Percentiles rank a stretch among this genome's conserved stretches.
phyloP scores from a whole-genome alignment of 805 yeast genomes.

The Pichia ethanolica region DNA sequence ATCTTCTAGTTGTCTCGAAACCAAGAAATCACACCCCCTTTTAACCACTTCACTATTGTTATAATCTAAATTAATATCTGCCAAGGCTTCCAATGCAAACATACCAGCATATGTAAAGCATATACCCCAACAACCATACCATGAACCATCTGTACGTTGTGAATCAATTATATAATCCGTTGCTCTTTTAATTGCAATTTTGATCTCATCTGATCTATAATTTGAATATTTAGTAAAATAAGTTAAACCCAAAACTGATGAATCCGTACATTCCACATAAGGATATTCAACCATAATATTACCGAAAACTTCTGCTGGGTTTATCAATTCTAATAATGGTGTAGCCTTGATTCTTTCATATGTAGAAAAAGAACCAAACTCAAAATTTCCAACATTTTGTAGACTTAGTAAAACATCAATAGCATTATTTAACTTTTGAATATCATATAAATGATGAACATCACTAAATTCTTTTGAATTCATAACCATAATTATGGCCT shows the following conservation, averaged over 20 bases:
- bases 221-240: slow-evolving; percentile 61
- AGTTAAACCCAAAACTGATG: slow-evolving; percentile 81
- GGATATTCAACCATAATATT: slow-evolving; percentile 98
- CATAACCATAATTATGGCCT: slow-evolving; percentile 88
- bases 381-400: slow-evolving; percentile 74
- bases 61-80: slow-evolving; percentile 60
- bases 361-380: slow-evolving; percentile 87
- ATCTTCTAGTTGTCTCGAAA: slow-evolving; percentile 65
- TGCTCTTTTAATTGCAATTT: slow-evolving; percentile 65
- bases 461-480: slow-evolving; percentile 49
- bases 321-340: slow-evolving; percentile 63
- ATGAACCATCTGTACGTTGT: slow-evolving; percentile 80
- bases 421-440: slow-evolving; percentile 51
- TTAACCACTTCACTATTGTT: slow-evolving; percentile 52
- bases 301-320: slow-evolving; percentile 97
- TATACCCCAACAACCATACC: slow-evolving; percentile 99
- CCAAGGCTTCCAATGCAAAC: slow-evolving; percentile 94
- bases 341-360: slow-evolving; percentile 85
- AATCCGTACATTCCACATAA: slow-evolving; percentile 96
- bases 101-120: slow-evolving; percentile 93
- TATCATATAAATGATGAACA: slow-evolving; percentile 33
- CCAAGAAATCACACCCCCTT: slow-evolving; percentile 80
- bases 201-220: slow-evolving; percentile 61
- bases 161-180: slow-evolving; percentile 58
- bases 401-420: slow-evolving; percentile 68